phyloP scores from a whole-genome alignment of 2,329 filamentous ascomycete genomes.

The Fusarium fujikuroi region DNA sequence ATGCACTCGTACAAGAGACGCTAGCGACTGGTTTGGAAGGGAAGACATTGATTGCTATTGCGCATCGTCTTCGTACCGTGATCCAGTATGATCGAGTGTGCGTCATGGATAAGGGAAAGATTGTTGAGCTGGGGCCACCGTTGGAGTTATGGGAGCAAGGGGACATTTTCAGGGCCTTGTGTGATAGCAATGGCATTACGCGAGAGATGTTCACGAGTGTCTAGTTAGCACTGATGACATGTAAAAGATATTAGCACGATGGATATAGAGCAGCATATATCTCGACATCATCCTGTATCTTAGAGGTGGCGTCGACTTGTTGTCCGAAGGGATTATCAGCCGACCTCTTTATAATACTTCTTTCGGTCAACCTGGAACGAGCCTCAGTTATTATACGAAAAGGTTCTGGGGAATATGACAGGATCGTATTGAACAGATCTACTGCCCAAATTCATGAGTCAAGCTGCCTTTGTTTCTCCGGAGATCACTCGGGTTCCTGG shows the following conservation, averaged over 20 bases:
- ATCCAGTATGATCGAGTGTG: neutral
- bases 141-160: neutral
- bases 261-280: fast-evolving
- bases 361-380: fast-evolving
- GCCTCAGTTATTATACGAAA: neutral
- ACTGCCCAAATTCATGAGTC: neutral
- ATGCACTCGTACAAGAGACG: neutral
- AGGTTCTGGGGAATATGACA: fast-evolving
- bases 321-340: neutral
- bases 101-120: neutral
- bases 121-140: neutral
- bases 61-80: neutral
- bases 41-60: neutral
- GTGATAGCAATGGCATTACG: neutral
- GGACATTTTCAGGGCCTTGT: neutral
- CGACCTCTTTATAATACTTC: neutral
- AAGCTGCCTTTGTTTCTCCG: neutral
- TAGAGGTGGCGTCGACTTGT: neutral
- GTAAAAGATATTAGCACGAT: fast-evolving
- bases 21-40: neutral
- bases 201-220: neutral
- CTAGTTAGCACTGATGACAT: neutral
- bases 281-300: neutral
- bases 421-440: neutral
- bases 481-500: neutral